A percentile compares a stretch with the other conserved stretches of the same genome.
phyloP scores from a whole-genome alignment of 495 filamentous ascomycete genomes.

The Xanthoparmelia taractica region DNA sequence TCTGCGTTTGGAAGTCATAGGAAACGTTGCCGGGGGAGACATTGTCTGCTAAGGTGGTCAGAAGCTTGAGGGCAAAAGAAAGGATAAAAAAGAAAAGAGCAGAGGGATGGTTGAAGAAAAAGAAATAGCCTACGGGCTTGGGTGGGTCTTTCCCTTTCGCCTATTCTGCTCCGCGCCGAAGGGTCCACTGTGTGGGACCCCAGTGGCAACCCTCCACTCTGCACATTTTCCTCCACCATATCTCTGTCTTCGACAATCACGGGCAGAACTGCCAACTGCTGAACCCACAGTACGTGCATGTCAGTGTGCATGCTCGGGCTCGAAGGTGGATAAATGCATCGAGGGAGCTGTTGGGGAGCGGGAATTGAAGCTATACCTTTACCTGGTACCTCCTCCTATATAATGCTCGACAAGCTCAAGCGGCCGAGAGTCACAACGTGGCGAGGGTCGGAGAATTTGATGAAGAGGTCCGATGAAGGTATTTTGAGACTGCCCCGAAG shows the following conservation, averaged over 20 bases:
- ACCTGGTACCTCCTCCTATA: constrained; percentile 16
- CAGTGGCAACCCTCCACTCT: constrained; percentile 23
- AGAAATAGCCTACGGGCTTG: constrained; percentile 2
- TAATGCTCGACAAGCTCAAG: constrained; percentile 1
- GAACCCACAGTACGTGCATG: constrained; percentile 39
- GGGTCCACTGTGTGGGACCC: constrained; percentile 13
- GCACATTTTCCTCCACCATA: constrained; percentile 31
- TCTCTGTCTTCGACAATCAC: constrained; percentile 35
- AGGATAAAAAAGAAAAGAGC: background rate
- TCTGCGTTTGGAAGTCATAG: constrained; percentile 16
- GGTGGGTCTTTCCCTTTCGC: constrained; percentile 23
- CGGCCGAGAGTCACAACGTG: constrained; percentile 13
- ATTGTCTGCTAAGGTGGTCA: constrained; percentile 10
- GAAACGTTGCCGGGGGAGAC: constrained; percentile 16
- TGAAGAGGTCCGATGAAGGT: constrained; percentile 19
- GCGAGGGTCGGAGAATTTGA: constrained; percentile 24
- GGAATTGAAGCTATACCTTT: constrained; percentile 18
- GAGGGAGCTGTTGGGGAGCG: background rate
- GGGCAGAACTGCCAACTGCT: constrained; percentile 39
- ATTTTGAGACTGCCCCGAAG: constrained; percentile 8
- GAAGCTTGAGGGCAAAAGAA: background rate
- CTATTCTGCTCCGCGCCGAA: constrained; percentile 12
- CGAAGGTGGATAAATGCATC: background rate
- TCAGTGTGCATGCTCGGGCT: constrained; percentile 21
- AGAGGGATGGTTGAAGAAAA: background rate